Evolutionary conservation across 106 monocot species (phyloP), one percentile per base, ranked within the genome.

Genomic region (Platanthera zijinensis): DNA sequence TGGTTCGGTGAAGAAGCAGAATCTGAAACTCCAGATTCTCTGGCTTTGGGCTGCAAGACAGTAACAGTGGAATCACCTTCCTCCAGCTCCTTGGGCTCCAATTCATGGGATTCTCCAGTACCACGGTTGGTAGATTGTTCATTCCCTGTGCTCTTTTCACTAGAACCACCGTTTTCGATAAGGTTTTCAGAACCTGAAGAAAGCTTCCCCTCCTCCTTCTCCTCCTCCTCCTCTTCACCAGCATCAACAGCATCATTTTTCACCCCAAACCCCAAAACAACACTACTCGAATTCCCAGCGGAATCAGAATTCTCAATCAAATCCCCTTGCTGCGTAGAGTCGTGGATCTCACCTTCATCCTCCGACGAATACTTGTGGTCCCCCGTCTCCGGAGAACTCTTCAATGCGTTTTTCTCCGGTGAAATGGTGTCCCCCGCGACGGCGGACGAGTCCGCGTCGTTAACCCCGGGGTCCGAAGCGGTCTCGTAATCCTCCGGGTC

Each of bases 401-500:
- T 13, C n/a, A 17, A 14, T 3, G 15, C 6, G 7, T 17, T 22
- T 48, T 52, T 17, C 59, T 32, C 10, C 10, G 8, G 10, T 53
- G 15, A 54, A 57, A 48, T 17, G n/a, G 73, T 12, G 10, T 15
- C 28, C 68, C 6, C 69, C 77, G 51, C 10, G n/a, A 25, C 45
- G n/a, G 71, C 46, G 3, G 53, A 53, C 47, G 54, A 10, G 45
- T 47, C 21, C 21, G 25, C 18, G 18, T 15, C 71, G 30, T 57
- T 59, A 49, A 50, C 51, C 8, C 30, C 15, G 72, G 48, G 48
- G 19, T 79, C 78, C 22, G 78, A 78, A 4, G 78, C 75, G 10
- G 78, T 78, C 63, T 68, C 78, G 68, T 57, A 75, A 14, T 78
- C 78, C n/a, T 78, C 83, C 12, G 9, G 50, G 3, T 72, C 72